Base-by-base conservation (phyloP, 1,284 basidiomycete species). In the Microbotryomycetes sp. region DNA sequence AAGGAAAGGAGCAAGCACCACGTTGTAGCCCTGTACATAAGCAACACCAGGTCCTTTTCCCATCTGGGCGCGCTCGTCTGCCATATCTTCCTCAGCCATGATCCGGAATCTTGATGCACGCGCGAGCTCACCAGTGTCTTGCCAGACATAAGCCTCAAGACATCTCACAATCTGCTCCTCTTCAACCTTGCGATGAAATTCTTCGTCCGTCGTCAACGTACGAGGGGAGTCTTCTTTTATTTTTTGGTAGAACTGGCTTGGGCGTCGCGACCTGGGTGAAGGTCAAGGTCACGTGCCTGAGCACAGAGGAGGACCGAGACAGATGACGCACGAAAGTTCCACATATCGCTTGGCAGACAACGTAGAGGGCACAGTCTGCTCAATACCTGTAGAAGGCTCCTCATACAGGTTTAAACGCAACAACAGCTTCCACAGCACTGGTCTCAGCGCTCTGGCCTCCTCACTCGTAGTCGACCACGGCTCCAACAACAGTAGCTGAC, bases 11-110 rank as follows among this genome's bases (percentile, higher is more conserved):
- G 94, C 94, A 19, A 92, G 91, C 31, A 98, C 83, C 45, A 97
- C 94, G 75, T 98, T 98, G 92, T 97, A 97, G 36, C 93, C 93
- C 77, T 96, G 93, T 12, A 97, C 92, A 72, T 97, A 97, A 45
- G 48, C 23, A 50, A 50, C 29, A 29, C 16, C 29, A 29, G 88
- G 90, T n/a, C n/a, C n/a, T n/a, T n/a, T n/a, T n/a, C n/a, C n/a
- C n/a, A n/a, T n/a, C n/a, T n/a, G n/a, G n/a, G n/a, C n/a, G n/a
- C n/a, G n/a, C n/a, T n/a, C n/a, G n/a, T n/a, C n/a, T n/a, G n/a
- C n/a, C n/a, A n/a, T n/a, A n/a, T n/a, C n/a, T n/a, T n/a, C n/a
- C n/a, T n/a, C n/a, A n/a, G n/a, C n/a, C n/a, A n/a, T n/a, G n/a
- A n/a, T n/a, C n/a, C n/a, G n/a, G n/a, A n/a, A n/a, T n/a, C n/a